Base-by-base conservation (phyloP, 2,329 filamentous ascomycete genomes). In the Trichophyton verrucosum region DNA sequence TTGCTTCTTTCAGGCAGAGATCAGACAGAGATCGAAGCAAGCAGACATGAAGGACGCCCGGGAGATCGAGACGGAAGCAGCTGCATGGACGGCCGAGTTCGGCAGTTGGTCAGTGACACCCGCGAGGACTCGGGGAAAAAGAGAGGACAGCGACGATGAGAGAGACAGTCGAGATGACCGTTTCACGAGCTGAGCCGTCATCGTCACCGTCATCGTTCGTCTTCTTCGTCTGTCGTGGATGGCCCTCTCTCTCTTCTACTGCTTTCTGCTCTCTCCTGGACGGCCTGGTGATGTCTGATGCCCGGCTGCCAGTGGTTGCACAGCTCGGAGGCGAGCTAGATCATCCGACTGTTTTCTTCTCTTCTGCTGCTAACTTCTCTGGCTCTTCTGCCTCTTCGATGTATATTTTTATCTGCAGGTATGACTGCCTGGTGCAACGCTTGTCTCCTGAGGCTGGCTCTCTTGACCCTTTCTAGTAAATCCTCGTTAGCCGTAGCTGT, bases 391-490 rank as follows among this genome's bases (percentile, higher is more conserved):
- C 40, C 33, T 44, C 13, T 3, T 44, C 2, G 40, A 44, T 15
- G n/a, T n/a, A 44, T 47, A 47, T 20, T 20, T n/a, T 20, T 47
- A 47, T 20, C n/a, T 47, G 44, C 44, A 47, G 44, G 44, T 47
- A 47, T 47, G 44, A 47, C 17, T 17, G n/a, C 3, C 20, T 20
- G 20, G 44, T 47, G 44, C 44, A 47, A 47, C 58, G 17, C 33
- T 58, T 27, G 42, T 44, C 46, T 61, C 57, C 36, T 36, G 49
- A 47, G 58, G 47, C 38, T 30, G 22, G 44, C 38, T 55, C 44
- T 22, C 36, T 17, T 44, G 40, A 36, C 33, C 33, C 8, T 36
- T 36, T 36, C 33, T 36, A 36, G 33, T 36, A 36, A 36, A 11
- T 36, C 33, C 33, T 36, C 33, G 33, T 36, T 36, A 36, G 33